Conservation (phyloP, 345 rosid genomes). For the Luvunga scandens region DNA sequence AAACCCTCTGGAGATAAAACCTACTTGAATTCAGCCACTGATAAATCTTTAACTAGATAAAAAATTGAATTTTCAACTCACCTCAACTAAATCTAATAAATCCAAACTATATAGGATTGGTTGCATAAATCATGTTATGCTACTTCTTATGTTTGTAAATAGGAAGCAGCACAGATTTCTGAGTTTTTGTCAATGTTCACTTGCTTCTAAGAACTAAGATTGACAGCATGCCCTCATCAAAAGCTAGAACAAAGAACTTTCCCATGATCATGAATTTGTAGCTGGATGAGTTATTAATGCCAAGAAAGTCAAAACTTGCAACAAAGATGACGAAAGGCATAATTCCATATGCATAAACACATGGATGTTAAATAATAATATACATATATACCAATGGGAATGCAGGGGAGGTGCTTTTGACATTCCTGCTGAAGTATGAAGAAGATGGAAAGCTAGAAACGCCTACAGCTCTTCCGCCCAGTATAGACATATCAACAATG, state of each 20-base stretch:
- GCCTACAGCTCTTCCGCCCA: constrained; percentile 52
- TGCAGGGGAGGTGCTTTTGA: constrained; percentile 29
- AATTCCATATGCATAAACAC: not conserved
- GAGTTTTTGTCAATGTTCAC: not conserved
- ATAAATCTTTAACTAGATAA: not conserved
- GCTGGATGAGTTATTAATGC: not conserved
- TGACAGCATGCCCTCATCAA: not conserved
- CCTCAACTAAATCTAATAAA: not conserved
- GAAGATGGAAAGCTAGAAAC: constrained; percentile 54
- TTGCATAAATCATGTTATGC: not conserved
- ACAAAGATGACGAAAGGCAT: not conserved
- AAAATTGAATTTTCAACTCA: not conserved
- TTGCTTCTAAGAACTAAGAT: not conserved
- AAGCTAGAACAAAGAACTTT: not conserved
- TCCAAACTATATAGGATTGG: not conserved
- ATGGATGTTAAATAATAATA: not conserved
- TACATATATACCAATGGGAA: constrained; percentile 43
- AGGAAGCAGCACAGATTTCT: not conserved
- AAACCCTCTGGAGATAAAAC: not conserved
- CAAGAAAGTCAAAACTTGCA: not conserved
- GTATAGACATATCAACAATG: constrained; percentile 42
- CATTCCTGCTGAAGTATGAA: constrained; percentile 32
- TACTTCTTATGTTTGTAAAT: not conserved
- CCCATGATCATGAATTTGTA: not conserved
- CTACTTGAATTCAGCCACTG: not conserved